Evolutionary conservation across 208 protist genomes (phyloP), one percentile per base, ranked within the genome.

Genomic region (Acanthamoeba polyphaga): DNA sequence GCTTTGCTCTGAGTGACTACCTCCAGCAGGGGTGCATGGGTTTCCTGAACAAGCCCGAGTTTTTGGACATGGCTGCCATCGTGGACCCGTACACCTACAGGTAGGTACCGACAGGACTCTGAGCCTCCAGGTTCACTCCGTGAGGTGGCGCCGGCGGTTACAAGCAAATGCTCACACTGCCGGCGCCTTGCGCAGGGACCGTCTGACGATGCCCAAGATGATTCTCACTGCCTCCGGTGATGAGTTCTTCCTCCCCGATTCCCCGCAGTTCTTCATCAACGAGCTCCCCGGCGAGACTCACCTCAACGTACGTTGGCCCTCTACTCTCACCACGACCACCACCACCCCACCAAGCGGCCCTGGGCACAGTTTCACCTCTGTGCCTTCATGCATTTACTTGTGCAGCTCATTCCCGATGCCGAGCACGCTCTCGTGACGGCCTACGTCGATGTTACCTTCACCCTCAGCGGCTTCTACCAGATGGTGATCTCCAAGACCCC

Each of bases 211-310:
- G 55, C 93, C 87, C 46, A 94, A 95, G 66, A 43, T 85, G 38
- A 29, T 95, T 7, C 17, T 95, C 66, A 38, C 43, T 58, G 74
- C 93, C 27, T 24, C 82, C 22, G 93, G 87, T 32, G 96, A 96
- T 66, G 96, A 96, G 85, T 96, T 96, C 49, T 96, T 96, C 85
- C 13, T 96, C 1, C 94, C 94, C 60, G 94, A 96, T 46, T 89
- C 84, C 3, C 78, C 95, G 68, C n/a, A 58, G 29, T 95, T 95
- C 84, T 95, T 96, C 62, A 88, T 95, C 32, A 58, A 85, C 32
- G 49, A 95, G 55, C 82, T 96, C 24, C 49, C 58, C 8, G 87
- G 87, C 32, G 93, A 95, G 29, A 96, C 91, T 43, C 76, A 96
- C 68, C 49, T 95, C 7, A 72, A 94, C 82, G 46, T 96, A 89